Evolutionary conservation across 768 basidiomycete genomes (phyloP), one percentile per base, ranked within the genome.

Genomic region (Psilocybe subaeruginosa): DNA sequence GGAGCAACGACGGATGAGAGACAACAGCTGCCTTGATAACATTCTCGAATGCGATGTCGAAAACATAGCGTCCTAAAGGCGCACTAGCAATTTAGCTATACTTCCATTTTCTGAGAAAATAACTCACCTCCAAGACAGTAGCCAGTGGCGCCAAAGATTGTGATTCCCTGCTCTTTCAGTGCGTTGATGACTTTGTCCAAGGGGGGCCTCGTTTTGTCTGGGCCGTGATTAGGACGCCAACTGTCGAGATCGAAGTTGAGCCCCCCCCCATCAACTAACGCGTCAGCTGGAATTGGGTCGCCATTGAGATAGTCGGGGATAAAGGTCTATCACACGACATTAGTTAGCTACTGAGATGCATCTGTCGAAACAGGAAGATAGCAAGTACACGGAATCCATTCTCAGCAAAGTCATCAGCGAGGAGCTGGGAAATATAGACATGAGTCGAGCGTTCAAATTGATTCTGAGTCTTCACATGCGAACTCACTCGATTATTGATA

Each of bases 81-180:
- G 9, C 12, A 3, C 31, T 8, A 4, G n/a, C 4, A 37, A 12
- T 35, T 53, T 4, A 19, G n/a, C 7, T 30, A 31, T 7, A 27
- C 12, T 27, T 11, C 8, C 2, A 23, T 23, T 23, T 33, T 11
- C 16, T 14, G 16, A 50, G 16, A 23, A 49, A 14, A 51, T 17
- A 8, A 33, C 46, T 35, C 31, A 80, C 84, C 89, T 62, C 88
- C 87, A 58, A 82, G 85, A 75, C 91, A 92, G 77, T 85, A 91
- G 2, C 88, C 88, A 5, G 82, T 80, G 0, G 85, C 84, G 0
- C 74, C 88, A 57, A 91, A 80, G 6, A 68, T 70, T 3, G 76
- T 84, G n/a, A 91, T 75, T 2, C 51, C 51, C 31, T 81, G 66
- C 29, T 73, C 81, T 67, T 83, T 86, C 60, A 92, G 78, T 0